Percentiles rank a stretch among this genome's conserved stretches.
Conservation (phyloP, 148 eudicot genomes). For the Agrostemma githago region DNA sequence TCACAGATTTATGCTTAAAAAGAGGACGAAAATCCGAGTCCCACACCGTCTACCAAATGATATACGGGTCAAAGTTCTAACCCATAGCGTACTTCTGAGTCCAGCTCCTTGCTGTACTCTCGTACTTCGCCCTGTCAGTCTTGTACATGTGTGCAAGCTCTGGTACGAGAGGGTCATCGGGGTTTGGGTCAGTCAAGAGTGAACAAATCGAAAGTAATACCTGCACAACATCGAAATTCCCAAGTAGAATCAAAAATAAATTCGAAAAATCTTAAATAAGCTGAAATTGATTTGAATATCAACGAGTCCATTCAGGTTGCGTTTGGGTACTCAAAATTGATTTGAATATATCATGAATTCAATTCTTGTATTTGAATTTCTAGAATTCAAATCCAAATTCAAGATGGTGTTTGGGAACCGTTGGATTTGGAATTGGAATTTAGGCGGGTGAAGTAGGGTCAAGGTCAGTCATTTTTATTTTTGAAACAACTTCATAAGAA, state of each 20-base stretch:
- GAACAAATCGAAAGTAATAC: slow-evolving; percentile 92
- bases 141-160: slow-evolving; percentile 97
- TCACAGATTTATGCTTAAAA: slow-evolving; percentile 14
- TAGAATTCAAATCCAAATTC: background rate
- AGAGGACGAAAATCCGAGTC: slow-evolving; percentile 19
- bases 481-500: too few relatives aligned
- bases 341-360: too few relatives aligned
- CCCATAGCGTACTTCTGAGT: slow-evolving; percentile 96
- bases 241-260: background rate
- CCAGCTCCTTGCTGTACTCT: slow-evolving; percentile 93
- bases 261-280: background rate
- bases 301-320: too few relatives aligned
- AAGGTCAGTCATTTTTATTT: too few relatives aligned
- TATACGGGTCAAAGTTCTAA: slow-evolving; percentile 25
- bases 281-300: background rate
- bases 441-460: too few relatives aligned
- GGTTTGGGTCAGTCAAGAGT: slow-evolving; percentile 81
- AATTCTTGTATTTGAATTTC: too few relatives aligned
- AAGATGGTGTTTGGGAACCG: too few relatives aligned
- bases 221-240: slow-evolving; percentile 24
- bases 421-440: too few relatives aligned
- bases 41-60: slow-evolving; percentile 18
- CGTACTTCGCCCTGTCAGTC: slow-evolving; percentile 74
- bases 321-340: too few relatives aligned
- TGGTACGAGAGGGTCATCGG: slow-evolving; percentile 88